phyloP scores from a whole-genome alignment of 768 basidiomycete species.

The Termitomyces heimii region DNA sequence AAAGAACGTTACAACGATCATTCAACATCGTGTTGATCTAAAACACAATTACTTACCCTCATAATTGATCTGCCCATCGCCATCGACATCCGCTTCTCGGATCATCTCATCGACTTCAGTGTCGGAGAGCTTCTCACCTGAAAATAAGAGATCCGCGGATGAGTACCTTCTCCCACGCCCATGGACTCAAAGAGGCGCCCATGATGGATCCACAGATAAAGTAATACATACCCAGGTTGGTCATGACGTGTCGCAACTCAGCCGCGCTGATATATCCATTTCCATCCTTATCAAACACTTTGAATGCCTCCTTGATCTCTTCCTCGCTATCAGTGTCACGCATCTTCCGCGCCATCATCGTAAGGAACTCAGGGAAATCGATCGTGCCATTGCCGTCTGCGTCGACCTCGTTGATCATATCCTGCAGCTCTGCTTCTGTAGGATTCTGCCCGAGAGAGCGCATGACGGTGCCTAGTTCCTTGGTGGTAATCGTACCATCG shows the following conservation, averaged over 20 bases:
- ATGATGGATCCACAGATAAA: background rate
- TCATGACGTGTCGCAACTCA: slow-evolving; percentile 91
- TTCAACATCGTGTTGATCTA: background rate
- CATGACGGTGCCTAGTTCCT: slow-evolving; percentile 91
- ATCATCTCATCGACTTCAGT: slow-evolving; percentile 95
- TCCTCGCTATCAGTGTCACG: slow-evolving; percentile 89
- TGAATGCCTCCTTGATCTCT: slow-evolving; percentile 96
- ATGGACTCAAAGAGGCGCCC: background rate
- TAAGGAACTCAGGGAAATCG: slow-evolving; percentile 80
- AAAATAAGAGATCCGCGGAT: background rate
- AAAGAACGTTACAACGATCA: slow-evolving; percentile 1
- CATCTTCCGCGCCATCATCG: slow-evolving; percentile 86
- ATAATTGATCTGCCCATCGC: slow-evolving; percentile 91
- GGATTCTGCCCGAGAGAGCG: slow-evolving; percentile 91
- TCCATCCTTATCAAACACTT: slow-evolving; percentile 94
- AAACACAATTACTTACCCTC: slow-evolving; percentile 42
- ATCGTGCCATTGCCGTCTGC: slow-evolving; percentile 86
- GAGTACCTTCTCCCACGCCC: background rate
- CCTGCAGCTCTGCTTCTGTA: slow-evolving; percentile 85
- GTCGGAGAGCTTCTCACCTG: slow-evolving; percentile 83
- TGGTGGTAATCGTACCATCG: slow-evolving; percentile 89
- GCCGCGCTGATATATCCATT: slow-evolving; percentile 85
- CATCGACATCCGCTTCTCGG: slow-evolving; percentile 91
- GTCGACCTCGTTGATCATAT: slow-evolving; percentile 90
- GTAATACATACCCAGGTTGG: slow-evolving; percentile 62